Base-by-base conservation (phyloP, 2,329 filamentous ascomycete species). In the Trichoderma lentiforme region DNA sequence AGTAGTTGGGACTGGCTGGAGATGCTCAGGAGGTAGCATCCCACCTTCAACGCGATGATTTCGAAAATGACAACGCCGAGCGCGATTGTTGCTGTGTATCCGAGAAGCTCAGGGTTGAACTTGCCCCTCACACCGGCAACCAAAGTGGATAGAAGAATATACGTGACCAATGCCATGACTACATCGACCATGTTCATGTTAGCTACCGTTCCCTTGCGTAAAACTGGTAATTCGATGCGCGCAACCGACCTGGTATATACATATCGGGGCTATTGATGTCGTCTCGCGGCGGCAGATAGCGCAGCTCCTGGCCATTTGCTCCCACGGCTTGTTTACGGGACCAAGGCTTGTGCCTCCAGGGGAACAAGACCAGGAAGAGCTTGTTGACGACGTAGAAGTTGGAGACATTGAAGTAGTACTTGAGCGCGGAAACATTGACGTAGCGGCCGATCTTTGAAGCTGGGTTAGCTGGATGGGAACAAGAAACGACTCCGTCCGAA, bases 341-440 rank as follows among this genome's bases (percentile, higher is more conserved):
- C 96, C 96, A 99, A 6, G 95, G 95, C 84, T 95, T 95, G 83
- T 99, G 97, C 77, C 95, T 89, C 95, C 96, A 99, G 69, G 96
- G 96, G 82, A 98, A 97, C 73, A 99, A 90, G 72, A 99, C 95
- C 72, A 99, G 89, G 80, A 92, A 90, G 72, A 99, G 88, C 84
- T 99, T 99, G 84, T 92, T 94, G 80, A 97, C 87, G 80, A 99
- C 96, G 83, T 99, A 99, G 73, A 90, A 93, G 86, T 99, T 99
- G 76, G 95, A 97, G 75, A 99, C 96, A 84, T 98, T 98, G 86
- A 99, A 99, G 87, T 98, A 99, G 84, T 98, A 96, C 83, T 99
- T 99, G 58, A 99, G 88, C 21, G 94, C 93, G 15, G 92, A 92
- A 77, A 98, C 92, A 79, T 95, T 97, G 83, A 99, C 91, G 83